Percentiles rank a stretch among this genome's conserved stretches.
phyloP scores from a whole-genome alignment of 352 stramenopile genomes.

The Phytopythium cucurbitacearum region DNA sequence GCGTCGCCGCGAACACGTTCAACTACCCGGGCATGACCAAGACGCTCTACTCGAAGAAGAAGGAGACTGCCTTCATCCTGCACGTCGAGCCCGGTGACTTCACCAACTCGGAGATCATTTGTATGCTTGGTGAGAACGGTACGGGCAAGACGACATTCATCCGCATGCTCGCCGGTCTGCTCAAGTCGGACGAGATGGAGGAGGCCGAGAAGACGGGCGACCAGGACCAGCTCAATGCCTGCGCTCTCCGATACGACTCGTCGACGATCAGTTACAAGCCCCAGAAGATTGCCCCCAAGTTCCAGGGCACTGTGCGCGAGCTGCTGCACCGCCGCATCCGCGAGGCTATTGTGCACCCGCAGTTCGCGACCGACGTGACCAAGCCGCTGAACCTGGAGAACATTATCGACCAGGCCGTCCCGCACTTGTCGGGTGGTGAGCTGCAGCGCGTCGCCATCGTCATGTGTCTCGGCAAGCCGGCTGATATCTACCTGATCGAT shows the following conservation, averaged over 20 bases:
- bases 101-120: constrained; percentile 99
- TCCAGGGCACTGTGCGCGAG: constrained; percentile 95
- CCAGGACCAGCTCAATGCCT: constrained; percentile 69
- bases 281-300: constrained; percentile 97
- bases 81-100: constrained; percentile 98
- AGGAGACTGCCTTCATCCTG: constrained; percentile 94
- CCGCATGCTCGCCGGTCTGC: constrained; percentile 97
- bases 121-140: constrained; percentile 98
- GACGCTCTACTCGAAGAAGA: constrained; percentile 94
- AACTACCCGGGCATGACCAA: constrained; percentile 99
- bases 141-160: constrained; percentile 99
- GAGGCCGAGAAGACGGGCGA: constrained; percentile 67
- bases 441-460: constrained; percentile 98
- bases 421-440: constrained; percentile 98
- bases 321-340: constrained; percentile 98
- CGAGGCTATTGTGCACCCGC: constrained; percentile 96
- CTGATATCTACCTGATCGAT: constrained; percentile 99
- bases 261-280: constrained; percentile 97
- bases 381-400: constrained; percentile 97
- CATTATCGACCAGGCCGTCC: constrained; percentile 98
- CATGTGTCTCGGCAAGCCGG: constrained; percentile 96
- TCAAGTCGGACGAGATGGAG: constrained; percentile 98
- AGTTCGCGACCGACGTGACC: constrained; percentile 99
- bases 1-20: constrained; percentile 89
- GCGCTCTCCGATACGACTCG: constrained; percentile 76